Evolutionary conservation across 345 rosid genomes (phyloP).

Genomic region (Linum tenue): DNA sequence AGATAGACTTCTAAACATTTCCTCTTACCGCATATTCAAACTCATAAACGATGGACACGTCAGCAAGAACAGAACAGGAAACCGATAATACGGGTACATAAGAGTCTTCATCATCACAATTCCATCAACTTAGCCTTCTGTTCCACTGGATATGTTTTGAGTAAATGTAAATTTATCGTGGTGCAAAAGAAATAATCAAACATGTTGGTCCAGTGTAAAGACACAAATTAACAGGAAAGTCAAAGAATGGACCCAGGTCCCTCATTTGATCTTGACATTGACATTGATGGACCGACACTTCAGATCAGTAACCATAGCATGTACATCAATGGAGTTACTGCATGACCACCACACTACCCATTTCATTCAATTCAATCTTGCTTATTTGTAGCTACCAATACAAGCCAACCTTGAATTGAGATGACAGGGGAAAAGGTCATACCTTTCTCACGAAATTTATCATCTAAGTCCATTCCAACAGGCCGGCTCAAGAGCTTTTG

Average conservation of each 20-base stretch:
- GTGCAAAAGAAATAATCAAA: not conserved
- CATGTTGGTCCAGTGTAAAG: not conserved
- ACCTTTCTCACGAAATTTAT: slow-evolving; percentile 44
- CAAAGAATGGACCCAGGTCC: not conserved
- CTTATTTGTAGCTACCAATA: not conserved
- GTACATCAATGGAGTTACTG: not conserved
- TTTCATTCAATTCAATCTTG: not conserved
- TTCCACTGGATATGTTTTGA: not conserved
- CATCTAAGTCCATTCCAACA: slow-evolving; percentile 44
- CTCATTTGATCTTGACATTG: too few species aligned
- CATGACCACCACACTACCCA: not conserved
- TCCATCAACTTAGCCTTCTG: not conserved
- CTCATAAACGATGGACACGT: not conserved
- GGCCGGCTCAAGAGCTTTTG: slow-evolving; percentile 10
- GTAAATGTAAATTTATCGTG: too few species aligned
- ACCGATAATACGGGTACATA: not conserved
- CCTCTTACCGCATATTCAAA: not conserved
- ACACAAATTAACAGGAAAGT: not conserved
- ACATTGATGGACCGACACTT: too few species aligned
- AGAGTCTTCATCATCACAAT: not conserved
- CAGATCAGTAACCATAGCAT: not conserved
- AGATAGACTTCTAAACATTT: not conserved
- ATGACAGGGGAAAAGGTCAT: slow-evolving; percentile 13
- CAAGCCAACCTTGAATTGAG: not conserved
- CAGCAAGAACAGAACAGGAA: not conserved